These are phyloP conservation scores for Boletus insuetus DNA, from an alignment of 768 basidiomycete species.

Conservation along the genomic window DNA sequence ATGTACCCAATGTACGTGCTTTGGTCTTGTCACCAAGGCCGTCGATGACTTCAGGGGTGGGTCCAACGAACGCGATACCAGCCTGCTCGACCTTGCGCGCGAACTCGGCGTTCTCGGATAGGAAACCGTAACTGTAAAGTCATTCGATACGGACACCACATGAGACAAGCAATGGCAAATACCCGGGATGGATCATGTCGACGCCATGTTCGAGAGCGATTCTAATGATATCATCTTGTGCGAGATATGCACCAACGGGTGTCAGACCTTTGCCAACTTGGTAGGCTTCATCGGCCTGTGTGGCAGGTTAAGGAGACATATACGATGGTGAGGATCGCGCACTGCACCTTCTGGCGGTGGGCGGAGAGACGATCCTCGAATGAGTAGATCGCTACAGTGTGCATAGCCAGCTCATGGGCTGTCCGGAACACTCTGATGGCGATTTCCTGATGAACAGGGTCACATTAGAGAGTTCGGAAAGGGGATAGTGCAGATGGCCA, in stretches of 20 bases:
- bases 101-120: conserved; percentile 95
- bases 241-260: conserved; percentile 95
- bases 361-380: conserved; percentile 95
- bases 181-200: conserved; percentile 99
- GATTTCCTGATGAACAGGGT: conserved; percentile 69
- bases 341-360: conserved; percentile 88
- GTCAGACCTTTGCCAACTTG: conserved; percentile 96
- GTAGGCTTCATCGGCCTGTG: conserved; percentile 95
- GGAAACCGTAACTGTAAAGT: conserved; percentile 81
- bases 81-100: conserved; percentile 98
- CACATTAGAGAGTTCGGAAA: conserved; percentile 1
- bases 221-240: conserved; percentile 95
- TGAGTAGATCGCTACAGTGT: conserved; percentile 98
- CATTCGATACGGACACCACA: conserved; percentile 1
- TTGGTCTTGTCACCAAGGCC: conserved; percentile 98
- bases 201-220: conserved; percentile 98
- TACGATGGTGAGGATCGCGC: conserved; percentile 33
- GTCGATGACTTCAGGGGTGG: conserved; percentile 94
- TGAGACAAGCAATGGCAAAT: conserved; percentile 16
- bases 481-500: conserved; percentile 27
- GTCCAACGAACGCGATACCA: conserved; percentile 95
- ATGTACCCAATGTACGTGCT: conserved; percentile 79
- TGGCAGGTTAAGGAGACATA: conserved; percentile 25
- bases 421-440: conserved; percentile 98
- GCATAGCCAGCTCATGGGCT: conserved; percentile 98